Base-by-base conservation (phyloP, 352 stramenopile species). In the Globisporangium canariense region DNA sequence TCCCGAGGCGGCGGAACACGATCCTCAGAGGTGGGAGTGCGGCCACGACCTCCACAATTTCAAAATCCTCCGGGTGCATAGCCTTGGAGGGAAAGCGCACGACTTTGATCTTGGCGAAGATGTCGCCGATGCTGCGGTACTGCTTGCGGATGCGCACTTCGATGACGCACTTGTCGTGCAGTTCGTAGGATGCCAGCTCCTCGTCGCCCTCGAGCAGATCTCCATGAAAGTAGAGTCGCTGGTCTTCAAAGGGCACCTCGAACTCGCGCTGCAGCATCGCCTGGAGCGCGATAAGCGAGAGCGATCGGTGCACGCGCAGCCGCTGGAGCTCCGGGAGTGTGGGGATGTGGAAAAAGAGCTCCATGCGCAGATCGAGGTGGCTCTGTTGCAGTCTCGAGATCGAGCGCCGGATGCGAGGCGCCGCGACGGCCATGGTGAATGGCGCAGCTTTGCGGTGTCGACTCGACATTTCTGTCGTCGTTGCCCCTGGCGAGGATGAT, bases 201-300 rank as follows among this genome's bases (percentile, higher is more conserved):
- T 89, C 79, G 58, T 89, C 73, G 16, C 80, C 79, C 60, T 90
- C 71, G 18, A 92, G 77, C 25, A 81, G 46, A 16, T 89, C 79
- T 14, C 72, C 76, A 4, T 86, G 74, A 52, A 81, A 76, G 58
- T 81, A 85, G 14, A 92, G 43, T 18, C 60, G 76, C 62, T 90
- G 81, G 41, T 90, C 77, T 60, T 90, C 77, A 53, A 88, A 90
- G 16, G 68, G 76, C 25, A 90, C 65, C 3, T 18, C 60, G 32
- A 79, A 84, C 64, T 90, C 77, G 32, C 81, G 79, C 62, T 90
- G 77, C 2, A 90, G 66, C 58, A 76, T 68, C 3, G 79, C 81
- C 34, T 85, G 77, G 28, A 90, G 70, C 3, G 76, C 69, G 1
- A 83, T 57, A n/a, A 90, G 71, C 9, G 81, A 78, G 46, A 86